Percentiles rank a stretch among this genome's conserved stretches.
These are phyloP conservation scores for Gossypium australe DNA, from an alignment of 345 rosid species.

Conservation along the genomic window DNA sequence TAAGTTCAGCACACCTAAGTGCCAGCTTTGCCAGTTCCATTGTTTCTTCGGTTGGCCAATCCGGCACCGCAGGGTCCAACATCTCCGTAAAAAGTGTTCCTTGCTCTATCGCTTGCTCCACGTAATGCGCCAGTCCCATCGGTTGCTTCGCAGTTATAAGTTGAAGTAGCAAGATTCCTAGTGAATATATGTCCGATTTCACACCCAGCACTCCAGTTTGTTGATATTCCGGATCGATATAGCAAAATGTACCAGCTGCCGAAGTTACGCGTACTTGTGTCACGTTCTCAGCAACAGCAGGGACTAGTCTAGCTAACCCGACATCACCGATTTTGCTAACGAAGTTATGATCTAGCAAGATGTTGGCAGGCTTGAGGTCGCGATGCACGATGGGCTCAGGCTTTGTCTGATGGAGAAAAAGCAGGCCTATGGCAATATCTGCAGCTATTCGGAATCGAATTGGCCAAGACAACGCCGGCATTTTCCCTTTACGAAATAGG, in stretches of 20 bases:
- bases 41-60: conserved; percentile 84
- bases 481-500: conserved; percentile 41
- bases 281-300: conserved; percentile 68
- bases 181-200: conserved; percentile 82
- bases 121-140: conserved; percentile 58
- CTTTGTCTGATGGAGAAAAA: conserved; percentile 90
- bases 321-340: conserved; percentile 83
- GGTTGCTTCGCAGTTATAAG: conserved; percentile 71
- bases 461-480: conserved; percentile 72
- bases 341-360: conserved; percentile 73
- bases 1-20: conserved; percentile 66
- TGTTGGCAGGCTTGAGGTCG: conserved; percentile 88
- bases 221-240: conserved; percentile 95
- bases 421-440: conserved; percentile 73
- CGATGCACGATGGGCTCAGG: conserved; percentile 96
- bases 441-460: conserved; percentile 79
- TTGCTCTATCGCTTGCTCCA: conserved; percentile 48
- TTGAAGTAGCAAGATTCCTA: conserved; percentile 82
- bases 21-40: conserved; percentile 50
- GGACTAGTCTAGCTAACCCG: conserved; percentile 81
- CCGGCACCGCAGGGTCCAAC: conserved; percentile 60
- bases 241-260: conserved; percentile 86
- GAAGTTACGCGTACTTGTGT: conserved; percentile 70
- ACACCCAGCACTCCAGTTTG: conserved; percentile 92
- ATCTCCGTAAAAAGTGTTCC: conserved; percentile 42